Evolutionary conservation across 75 land plant genomes (phyloP), one percentile per base, ranked within the genome.

Genomic region (Picea sitchensis): DNA sequence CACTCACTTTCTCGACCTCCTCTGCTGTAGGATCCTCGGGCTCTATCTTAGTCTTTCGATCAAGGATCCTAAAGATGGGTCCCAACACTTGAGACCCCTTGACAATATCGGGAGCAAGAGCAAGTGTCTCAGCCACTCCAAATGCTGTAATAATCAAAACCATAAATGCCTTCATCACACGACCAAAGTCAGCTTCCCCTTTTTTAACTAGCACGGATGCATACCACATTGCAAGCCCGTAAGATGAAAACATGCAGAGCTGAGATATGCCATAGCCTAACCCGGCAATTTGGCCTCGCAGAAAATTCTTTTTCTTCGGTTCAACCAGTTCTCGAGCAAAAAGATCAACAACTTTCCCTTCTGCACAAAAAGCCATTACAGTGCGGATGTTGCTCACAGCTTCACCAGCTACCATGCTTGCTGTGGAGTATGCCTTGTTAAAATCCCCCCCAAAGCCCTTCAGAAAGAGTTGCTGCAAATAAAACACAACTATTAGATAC

Each of bases 321-420:
- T 32, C 79, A 74, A 80, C 57, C 31, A 93, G 80, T 80, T 91
- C 89, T 31, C 58, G 60, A 41, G 78, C 74, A 78, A 93, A 93
- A 23, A 84, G 85, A 4, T 77, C 59, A 62, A 82, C 44, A 26
- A 92, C 82, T 51, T 60, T 78, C 9, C 83, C 85, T 81, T 94
- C 91, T 59, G 88, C 88, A 81, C 87, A 82, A 79, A 92, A 92
- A 15, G 97, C 91, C 38, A 93, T 87, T 58, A 94, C 93, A 13
- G 97, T 94, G 2, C 95, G 88, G 12, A 94, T 94, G 80, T 94
- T 94, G 79, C 79, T 78, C 41, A 94, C 89, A 20, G 93, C 97
- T 77, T 94, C 97, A 21, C 90, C 84, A 14, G 93, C 97, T 57
- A 94, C 81, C 59, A 82, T 68, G 44, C 84, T 90, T 65, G 97